Evolutionary conservation across 768 basidiomycete genomes (phyloP).

Genomic region (Phaffia tasmanica): DNA sequence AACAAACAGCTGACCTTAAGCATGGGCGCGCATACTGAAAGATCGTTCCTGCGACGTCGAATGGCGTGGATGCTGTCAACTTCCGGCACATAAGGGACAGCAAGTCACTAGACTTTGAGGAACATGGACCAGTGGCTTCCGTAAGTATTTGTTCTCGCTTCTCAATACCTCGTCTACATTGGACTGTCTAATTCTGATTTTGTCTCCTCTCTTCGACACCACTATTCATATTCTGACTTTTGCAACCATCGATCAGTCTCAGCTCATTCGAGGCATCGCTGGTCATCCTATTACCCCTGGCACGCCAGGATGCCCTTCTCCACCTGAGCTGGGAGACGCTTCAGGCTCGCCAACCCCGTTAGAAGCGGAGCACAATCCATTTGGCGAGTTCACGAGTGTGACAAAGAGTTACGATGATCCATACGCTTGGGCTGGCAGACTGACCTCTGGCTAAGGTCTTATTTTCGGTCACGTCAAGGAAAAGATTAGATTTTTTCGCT

Average conservation of each 20-base stretch:
- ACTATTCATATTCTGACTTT: not conserved
- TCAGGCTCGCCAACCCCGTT: slow-evolving; percentile 11
- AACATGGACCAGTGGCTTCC: slow-evolving; percentile 29
- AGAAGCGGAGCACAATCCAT: slow-evolving; percentile 52
- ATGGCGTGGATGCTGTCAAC: slow-evolving; percentile 72
- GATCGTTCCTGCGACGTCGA: slow-evolving; percentile 71
- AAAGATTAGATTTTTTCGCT: too few species aligned
- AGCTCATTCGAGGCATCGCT: slow-evolving; percentile 39
- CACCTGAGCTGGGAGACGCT: slow-evolving; percentile 32
- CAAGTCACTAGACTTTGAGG: slow-evolving; percentile 74
- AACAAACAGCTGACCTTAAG: not conserved
- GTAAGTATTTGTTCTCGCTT: slow-evolving; percentile 36
- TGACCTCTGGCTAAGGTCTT: too few species aligned
- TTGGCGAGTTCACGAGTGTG: slow-evolving; percentile 80
- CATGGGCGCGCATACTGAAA: slow-evolving; percentile 36
- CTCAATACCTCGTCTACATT: slow-evolving; percentile 13
- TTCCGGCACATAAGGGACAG: slow-evolving; percentile 87
- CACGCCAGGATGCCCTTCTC: slow-evolving; percentile 36
- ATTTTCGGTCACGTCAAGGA: too few species aligned
- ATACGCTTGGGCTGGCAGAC: too few species aligned
- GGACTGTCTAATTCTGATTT: not conserved
- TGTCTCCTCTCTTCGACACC: not conserved
- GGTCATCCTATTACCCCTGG: slow-evolving; percentile 34
- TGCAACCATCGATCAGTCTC: slow-evolving; percentile 34
- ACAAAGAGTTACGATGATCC: slow-evolving; percentile 41